These are phyloP conservation scores for Mycena alexandri DNA, from an alignment of 768 basidiomycete species.

Conservation along the genomic window DNA sequence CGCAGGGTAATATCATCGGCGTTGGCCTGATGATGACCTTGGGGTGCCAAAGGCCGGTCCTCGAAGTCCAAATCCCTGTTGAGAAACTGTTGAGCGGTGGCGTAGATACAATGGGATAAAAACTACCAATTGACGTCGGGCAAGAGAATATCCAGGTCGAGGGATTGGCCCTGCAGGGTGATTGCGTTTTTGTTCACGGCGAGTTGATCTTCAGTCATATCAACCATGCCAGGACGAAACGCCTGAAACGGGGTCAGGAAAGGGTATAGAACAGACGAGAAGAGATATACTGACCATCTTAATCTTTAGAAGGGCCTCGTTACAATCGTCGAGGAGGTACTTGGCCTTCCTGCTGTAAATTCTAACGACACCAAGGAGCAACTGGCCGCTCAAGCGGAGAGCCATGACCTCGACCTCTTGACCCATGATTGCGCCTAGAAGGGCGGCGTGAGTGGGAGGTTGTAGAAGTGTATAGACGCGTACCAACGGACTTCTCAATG, in stretches of 20 bases:
- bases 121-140: constrained; percentile 86
- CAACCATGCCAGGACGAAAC: constrained; percentile 94
- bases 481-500: constrained; percentile 93
- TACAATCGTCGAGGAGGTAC: constrained; percentile 97
- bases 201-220: constrained; percentile 95
- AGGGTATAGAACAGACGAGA: not conserved
- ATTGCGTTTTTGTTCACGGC: constrained; percentile 90
- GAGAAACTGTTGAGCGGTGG: constrained; percentile 31
- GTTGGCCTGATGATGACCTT: constrained; percentile 86
- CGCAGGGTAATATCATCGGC: constrained; percentile 91
- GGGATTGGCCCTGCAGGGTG: constrained; percentile 81
- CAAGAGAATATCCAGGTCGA: constrained; percentile 85
- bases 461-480: constrained; percentile 43
- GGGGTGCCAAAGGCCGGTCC: constrained; percentile 70
- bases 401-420: constrained; percentile 95
- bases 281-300: constrained; percentile 79
- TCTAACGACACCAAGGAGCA: constrained; percentile 95
- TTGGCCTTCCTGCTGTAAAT: constrained; percentile 99
- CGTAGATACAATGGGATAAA: not conserved
- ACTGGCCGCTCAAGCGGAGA: constrained; percentile 94
- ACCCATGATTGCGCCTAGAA: constrained; percentile 88
- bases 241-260: constrained; percentile 63
- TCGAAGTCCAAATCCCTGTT: constrained; percentile 86
- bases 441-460: not conserved
- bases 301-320: constrained; percentile 94